These are phyloP conservation scores for Pseudogymnoascus sp. DNA, from an alignment of 2,329 filamentous ascomycete genomes.

Conservation along the genomic window DNA sequence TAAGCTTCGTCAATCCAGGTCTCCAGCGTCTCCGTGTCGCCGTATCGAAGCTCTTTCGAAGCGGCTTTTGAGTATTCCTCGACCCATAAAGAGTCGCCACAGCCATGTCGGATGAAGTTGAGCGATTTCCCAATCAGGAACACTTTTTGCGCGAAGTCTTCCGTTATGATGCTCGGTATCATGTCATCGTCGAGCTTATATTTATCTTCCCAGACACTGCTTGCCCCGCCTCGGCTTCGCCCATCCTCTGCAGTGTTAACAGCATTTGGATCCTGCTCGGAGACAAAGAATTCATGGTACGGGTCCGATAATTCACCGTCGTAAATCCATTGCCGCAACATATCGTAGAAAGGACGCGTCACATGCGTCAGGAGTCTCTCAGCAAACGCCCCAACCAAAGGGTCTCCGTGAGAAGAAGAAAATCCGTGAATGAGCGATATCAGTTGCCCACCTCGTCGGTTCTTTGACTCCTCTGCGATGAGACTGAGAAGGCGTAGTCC, in stretches of 20 bases:
- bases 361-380: slow-evolving; percentile 81
- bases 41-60: slow-evolving; percentile 86
- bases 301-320: slow-evolving; percentile 97
- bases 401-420: slow-evolving; percentile 88
- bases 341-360: slow-evolving; percentile 92
- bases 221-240: slow-evolving; percentile 55
- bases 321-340: slow-evolving; percentile 95
- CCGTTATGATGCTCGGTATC: slow-evolving; percentile 88
- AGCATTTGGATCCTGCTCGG: slow-evolving; percentile 62
- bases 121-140: slow-evolving; percentile 96
- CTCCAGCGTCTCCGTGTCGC: slow-evolving; percentile 86
- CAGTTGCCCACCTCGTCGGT: slow-evolving; percentile 79
- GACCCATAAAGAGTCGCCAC: slow-evolving; percentile 89
- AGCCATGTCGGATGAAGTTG: slow-evolving; percentile 96
- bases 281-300: slow-evolving; percentile 91
- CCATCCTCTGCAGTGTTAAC: slow-evolving; percentile 39
- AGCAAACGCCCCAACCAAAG: slow-evolving; percentile 87
- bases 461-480: slow-evolving; percentile 85
- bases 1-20: slow-evolving; percentile 95
- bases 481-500: slow-evolving; percentile 86
- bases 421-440: slow-evolving; percentile 92
- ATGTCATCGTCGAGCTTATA: slow-evolving; percentile 80
- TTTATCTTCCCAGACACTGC: slow-evolving; percentile 97
- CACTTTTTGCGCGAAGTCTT: slow-evolving; percentile 91
- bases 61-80: slow-evolving; percentile 90